phyloP scores from a whole-genome alignment of 192 early-diverging fungal genomes.

The Mortierella claussenii region DNA sequence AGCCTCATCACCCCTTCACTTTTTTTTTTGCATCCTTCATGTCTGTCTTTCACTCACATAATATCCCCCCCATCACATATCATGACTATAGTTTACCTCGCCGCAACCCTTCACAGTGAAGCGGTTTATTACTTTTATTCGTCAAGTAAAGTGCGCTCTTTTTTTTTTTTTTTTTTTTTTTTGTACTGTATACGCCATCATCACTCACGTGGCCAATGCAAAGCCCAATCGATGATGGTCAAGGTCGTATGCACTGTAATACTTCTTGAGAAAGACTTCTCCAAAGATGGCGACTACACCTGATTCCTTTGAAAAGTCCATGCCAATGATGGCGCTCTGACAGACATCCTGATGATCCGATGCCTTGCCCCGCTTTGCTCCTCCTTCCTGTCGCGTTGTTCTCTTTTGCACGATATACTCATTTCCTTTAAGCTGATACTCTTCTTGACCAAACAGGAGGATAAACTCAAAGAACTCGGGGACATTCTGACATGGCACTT shows the following conservation, averaged over 20 bases:
- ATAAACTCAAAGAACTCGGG: slow-evolving; percentile 76
- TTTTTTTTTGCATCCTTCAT: no score
- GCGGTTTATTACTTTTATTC: neutral
- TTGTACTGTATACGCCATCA: no score
- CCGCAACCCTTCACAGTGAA: no score
- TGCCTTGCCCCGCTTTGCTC: neutral
- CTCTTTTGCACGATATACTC: slow-evolving; percentile 60
- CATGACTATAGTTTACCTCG: no score
- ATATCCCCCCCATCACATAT: no score
- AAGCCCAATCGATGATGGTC: slow-evolving; percentile 75
- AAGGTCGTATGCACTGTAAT: slow-evolving; percentile 74
- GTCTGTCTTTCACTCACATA: no score
- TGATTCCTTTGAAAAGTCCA: slow-evolving; percentile 82
- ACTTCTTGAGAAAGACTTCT: slow-evolving; percentile 83
- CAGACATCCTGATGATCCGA: slow-evolving; percentile 44
- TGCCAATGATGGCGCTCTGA: slow-evolving; percentile 89
- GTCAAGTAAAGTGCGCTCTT: neutral
- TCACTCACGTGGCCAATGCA: slow-evolving; percentile 30
- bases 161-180: slow-evolving; percentile 5
- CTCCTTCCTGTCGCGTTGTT: neutral
- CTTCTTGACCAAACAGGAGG: slow-evolving; percentile 79
- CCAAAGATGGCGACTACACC: slow-evolving; percentile 86
- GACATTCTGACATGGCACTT: slow-evolving; percentile 83
- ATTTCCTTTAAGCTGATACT: slow-evolving; percentile 70
- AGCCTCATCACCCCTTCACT: neutral